Evolutionary conservation across 2,329 filamentous ascomycete species (phyloP).

Genomic region (Tolypocladium nubicola): DNA sequence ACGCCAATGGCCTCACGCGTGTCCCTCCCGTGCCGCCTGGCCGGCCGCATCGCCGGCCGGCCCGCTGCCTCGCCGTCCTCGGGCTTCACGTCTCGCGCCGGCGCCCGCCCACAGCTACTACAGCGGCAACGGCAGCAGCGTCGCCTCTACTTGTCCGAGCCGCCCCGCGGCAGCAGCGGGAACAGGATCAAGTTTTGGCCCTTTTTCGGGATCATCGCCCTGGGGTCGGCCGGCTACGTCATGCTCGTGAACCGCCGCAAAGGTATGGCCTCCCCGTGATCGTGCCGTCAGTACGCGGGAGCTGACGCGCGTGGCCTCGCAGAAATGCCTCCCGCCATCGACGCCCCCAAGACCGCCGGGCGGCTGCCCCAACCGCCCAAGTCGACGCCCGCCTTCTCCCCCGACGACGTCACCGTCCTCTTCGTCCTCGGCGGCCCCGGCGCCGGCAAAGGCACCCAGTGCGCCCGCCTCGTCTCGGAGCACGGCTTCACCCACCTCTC

Average conservation of each 20-base stretch:
- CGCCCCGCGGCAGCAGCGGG: conserved; percentile 20
- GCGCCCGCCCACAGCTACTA: conserved; percentile 1
- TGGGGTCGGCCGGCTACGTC: conserved; percentile 38
- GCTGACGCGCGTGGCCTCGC: conserved; percentile 6
- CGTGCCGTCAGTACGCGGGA: not conserved
- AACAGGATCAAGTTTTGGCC: conserved; percentile 46
- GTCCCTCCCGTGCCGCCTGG: conserved; percentile 14
- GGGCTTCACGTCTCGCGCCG: conserved; percentile 7
- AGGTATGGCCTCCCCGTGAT: conserved; percentile 23
- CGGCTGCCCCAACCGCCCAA: conserved; percentile 41
- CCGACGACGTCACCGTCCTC: conserved; percentile 74
- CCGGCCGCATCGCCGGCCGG: conserved; percentile 9
- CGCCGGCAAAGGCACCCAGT: conserved; percentile 94
- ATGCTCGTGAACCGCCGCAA: conserved; percentile 37
- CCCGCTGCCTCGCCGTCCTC: conserved; percentile 2
- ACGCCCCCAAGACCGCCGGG: conserved; percentile 26
- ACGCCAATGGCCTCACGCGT: conserved; percentile 21
- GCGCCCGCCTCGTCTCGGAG: conserved; percentile 72
- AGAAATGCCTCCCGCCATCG: conserved; percentile 28
- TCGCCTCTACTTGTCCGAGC: conserved; percentile 32
- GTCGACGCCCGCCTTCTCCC: conserved; percentile 57
- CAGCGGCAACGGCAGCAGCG: not conserved
- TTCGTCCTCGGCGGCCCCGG: conserved; percentile 95
- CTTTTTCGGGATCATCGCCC: conserved; percentile 38
- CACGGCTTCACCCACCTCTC: conserved; percentile 91